Evolutionary conservation across 2,329 filamentous ascomycete genomes (phyloP).

Genomic region (Cylindrodendrum hubeiense): DNA sequence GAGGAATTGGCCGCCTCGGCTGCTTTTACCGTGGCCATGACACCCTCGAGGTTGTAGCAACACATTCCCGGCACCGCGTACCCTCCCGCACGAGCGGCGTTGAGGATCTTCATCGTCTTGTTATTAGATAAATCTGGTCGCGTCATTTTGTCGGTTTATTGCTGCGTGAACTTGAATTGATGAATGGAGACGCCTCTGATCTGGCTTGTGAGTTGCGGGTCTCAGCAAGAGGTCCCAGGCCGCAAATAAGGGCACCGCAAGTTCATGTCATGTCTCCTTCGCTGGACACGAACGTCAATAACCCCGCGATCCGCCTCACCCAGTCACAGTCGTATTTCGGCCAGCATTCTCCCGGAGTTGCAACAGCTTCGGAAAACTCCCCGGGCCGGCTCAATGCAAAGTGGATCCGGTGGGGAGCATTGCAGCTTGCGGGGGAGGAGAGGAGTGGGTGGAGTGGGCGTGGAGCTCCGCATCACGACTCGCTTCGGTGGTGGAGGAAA

Average conservation of each 20-base stretch:
- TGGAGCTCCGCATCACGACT: slow-evolving; percentile 22
- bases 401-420: slow-evolving; percentile 19
- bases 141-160: slow-evolving; percentile 6
- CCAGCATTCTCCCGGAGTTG: slow-evolving; percentile 18
- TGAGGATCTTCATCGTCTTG: slow-evolving; percentile 30
- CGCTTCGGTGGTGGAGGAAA: slow-evolving; percentile 6
- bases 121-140: slow-evolving; percentile 18
- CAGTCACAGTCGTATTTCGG: slow-evolving; percentile 7
- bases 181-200: neutral
- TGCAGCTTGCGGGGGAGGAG: slow-evolving; percentile 7
- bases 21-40: slow-evolving; percentile 75
- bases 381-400: slow-evolving; percentile 12
- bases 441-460: slow-evolving; percentile 10
- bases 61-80: slow-evolving; percentile 70
- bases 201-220: neutral
- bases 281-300: neutral
- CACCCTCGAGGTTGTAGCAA: slow-evolving; percentile 76
- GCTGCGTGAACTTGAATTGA: neutral
- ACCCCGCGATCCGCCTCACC: neutral
- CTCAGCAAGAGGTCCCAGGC: neutral
- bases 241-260: neutral
- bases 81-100: slow-evolving; percentile 30
- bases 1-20: slow-evolving; percentile 75
- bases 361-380: slow-evolving; percentile 13
- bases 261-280: neutral